These are phyloP conservation scores for Rhytidiadelphus loreus DNA, from an alignment of 225 moss, liverwort and hornwort species.

Conservation along the genomic window DNA sequence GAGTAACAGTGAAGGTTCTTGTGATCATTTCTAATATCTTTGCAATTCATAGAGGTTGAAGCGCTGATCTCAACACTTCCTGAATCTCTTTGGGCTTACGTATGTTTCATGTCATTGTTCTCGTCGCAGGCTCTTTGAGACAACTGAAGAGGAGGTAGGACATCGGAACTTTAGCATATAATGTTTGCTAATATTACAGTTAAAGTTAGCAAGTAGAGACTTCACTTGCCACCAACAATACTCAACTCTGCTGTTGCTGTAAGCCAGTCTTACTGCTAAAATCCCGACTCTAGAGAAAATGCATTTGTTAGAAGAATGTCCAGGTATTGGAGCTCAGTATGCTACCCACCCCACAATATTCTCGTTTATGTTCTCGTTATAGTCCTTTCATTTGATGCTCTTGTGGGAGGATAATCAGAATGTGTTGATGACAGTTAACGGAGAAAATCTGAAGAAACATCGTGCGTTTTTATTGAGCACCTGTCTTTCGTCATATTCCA, in stretches of 20 bases:
- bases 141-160: constrained; percentile 8
- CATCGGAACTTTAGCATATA: background rate
- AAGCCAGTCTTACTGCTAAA: background rate
- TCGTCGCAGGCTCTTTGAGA: background rate
- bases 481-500: background rate
- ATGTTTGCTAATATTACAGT: background rate
- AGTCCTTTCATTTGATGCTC: background rate
- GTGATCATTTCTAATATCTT: background rate
- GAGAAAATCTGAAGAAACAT: background rate
- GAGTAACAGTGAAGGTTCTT: background rate
- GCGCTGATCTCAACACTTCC: background rate
- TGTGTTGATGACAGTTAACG: background rate
- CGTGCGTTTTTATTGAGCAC: background rate
- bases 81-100: background rate
- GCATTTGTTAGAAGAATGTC: background rate
- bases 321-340: background rate
- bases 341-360: background rate
- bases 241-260: background rate
- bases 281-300: background rate
- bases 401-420: background rate
- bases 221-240: background rate
- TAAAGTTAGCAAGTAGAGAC: too few relatives aligned
- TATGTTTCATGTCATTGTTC: background rate
- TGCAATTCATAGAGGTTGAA: background rate
- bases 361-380: background rate